Percentiles rank a stretch among this genome's conserved stretches.
Conservation (phyloP, 148 eudicot species). For the Amaranthus hypochondriacus region DNA sequence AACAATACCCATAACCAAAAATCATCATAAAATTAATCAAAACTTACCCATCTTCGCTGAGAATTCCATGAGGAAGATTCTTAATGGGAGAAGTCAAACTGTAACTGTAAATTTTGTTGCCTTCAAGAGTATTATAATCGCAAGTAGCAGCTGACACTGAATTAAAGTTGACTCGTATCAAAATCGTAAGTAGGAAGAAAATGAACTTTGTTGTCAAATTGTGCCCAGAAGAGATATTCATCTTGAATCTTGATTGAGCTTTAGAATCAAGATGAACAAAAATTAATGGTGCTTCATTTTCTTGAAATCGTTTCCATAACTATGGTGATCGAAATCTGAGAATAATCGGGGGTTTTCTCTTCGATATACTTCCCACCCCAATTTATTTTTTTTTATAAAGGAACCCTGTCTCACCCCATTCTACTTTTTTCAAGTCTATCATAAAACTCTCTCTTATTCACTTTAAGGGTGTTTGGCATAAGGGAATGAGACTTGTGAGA, state of each 20-base stretch:
- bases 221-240: constrained; percentile 1
- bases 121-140: constrained; percentile 38
- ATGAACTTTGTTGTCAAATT: background rate
- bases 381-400: too few relatives aligned
- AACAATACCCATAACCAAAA: constrained; percentile 5
- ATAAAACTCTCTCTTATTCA: too few relatives aligned
- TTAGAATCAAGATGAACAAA: background rate
- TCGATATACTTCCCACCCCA: too few relatives aligned
- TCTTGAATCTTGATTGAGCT: background rate
- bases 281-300: background rate
- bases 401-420: too few relatives aligned
- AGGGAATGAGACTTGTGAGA: too few relatives aligned
- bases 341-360: too few relatives aligned
- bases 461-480: too few relatives aligned
- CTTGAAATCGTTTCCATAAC: background rate
- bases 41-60: constrained; percentile 92
- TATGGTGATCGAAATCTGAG: too few relatives aligned
- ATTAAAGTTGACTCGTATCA: constrained; percentile 25
- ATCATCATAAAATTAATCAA: background rate
- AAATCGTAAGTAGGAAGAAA: constrained; percentile 9
- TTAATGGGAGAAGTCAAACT: constrained; percentile 43
- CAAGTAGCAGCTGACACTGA: constrained; percentile 40
- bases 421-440: too few relatives aligned
- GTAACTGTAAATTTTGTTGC: constrained; percentile 57
- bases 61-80: constrained; percentile 71